A percentile compares a stretch with the other conserved stretches of the same genome.
These are phyloP conservation scores for Cryptosporidium bovis DNA, from an alignment of 169 alveolate genomes.

Conservation along the genomic window DNA sequence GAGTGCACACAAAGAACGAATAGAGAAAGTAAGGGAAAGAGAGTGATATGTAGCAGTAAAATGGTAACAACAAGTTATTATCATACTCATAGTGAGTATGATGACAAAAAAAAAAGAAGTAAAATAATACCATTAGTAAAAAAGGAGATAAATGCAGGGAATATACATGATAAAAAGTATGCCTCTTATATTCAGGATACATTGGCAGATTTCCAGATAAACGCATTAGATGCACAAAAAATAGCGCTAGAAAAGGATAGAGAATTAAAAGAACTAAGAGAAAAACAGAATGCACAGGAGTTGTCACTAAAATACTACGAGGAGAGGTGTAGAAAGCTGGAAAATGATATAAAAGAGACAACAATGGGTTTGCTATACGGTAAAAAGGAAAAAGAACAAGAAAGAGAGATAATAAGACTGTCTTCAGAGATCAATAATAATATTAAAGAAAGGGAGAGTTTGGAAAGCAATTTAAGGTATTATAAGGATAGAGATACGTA, in stretches of 20 bases:
- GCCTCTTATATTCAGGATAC: slow-evolving; percentile 36
- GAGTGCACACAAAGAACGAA: too few relatives aligned
- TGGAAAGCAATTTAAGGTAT: slow-evolving; percentile 40
- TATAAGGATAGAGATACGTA: slow-evolving; percentile 48
- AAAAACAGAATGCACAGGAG: slow-evolving; percentile 2
- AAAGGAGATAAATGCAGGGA: slow-evolving; percentile 16
- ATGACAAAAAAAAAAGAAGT: slow-evolving; percentile 13
- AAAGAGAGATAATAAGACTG: slow-evolving; percentile 35
- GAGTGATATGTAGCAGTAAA: too few relatives aligned
- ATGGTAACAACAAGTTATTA: too few relatives aligned
- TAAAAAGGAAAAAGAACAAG: slow-evolving; percentile 61
- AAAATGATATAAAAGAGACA: slow-evolving; percentile 37
- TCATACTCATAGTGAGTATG: neutral
- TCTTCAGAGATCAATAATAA: slow-evolving; percentile 5
- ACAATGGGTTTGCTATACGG: slow-evolving; percentile 65
- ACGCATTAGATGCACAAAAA: slow-evolving; percentile 65
- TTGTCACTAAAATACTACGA: slow-evolving; percentile 38
- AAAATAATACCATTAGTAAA: slow-evolving; percentile 23
- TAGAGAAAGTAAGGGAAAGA: too few relatives aligned
- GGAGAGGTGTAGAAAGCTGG: slow-evolving; percentile 49
- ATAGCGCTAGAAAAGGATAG: slow-evolving; percentile 69
- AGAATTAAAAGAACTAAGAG: slow-evolving; percentile 36
- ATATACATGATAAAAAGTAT: slow-evolving; percentile 11
- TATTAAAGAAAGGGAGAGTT: slow-evolving; percentile 7
- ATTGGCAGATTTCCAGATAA: slow-evolving; percentile 54